Conservation (phyloP, 208 protist species). For the Leishmania aethiopica region DNA sequence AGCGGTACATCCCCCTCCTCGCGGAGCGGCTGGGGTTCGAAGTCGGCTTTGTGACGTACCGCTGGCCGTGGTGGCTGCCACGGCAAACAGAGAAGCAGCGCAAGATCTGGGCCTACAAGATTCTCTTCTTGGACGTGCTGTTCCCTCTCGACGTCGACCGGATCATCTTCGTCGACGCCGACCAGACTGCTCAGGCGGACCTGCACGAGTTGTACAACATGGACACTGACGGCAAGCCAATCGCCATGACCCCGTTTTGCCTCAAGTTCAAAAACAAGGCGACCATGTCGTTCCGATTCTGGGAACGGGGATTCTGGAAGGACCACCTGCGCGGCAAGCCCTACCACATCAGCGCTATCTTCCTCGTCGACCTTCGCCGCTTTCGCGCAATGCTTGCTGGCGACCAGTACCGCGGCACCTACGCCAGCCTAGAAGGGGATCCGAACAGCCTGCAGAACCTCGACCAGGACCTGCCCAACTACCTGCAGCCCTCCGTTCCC, state of each 20-base stretch:
- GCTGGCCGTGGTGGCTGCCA: conserved; percentile 98
- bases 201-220: conserved; percentile 97
- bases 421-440: conserved; percentile 89
- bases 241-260: conserved; percentile 99
- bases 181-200: conserved; percentile 94
- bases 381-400: conserved; percentile 91
- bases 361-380: conserved; percentile 94
- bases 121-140: conserved; percentile 99
- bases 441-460: conserved; percentile 92
- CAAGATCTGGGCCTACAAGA: conserved; percentile 99
- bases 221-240: conserved; percentile 93
- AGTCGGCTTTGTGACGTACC: conserved; percentile 96
- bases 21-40: conserved; percentile 94
- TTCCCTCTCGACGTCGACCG: conserved; percentile 97
- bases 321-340: conserved; percentile 92
- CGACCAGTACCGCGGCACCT: conserved; percentile 92
- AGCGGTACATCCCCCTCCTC: conserved; percentile 89
- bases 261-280: conserved; percentile 77
- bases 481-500: conserved; percentile 90
- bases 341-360: conserved; percentile 99
- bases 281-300: conserved; percentile 94
- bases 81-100: conserved; percentile 98
- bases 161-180: conserved; percentile 99
- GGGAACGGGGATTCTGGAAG: conserved; percentile 95
- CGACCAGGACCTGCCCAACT: conserved; percentile 98